phyloP scores from a whole-genome alignment of 1,284 basidiomycete genomes.

The Sparassis latifolia region DNA sequence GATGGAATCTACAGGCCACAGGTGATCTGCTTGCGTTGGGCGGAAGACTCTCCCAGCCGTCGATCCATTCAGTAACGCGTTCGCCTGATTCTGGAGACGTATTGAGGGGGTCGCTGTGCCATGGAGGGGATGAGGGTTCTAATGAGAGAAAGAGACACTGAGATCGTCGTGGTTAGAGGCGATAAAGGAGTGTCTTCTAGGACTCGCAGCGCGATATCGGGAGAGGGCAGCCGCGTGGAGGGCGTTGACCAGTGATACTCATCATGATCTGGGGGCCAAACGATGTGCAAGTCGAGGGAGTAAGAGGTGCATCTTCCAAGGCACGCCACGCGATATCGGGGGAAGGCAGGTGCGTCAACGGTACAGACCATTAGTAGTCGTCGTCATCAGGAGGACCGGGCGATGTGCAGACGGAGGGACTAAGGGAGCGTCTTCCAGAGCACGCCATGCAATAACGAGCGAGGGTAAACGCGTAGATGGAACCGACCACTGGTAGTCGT shows the following conservation, averaged over 20 bases:
- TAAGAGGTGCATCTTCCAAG: constrained; percentile 40
- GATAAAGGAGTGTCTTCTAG: constrained; percentile 33
- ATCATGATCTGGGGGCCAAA: constrained; percentile 20
- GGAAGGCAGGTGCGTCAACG: constrained; percentile 28
- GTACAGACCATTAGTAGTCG: constrained; percentile 20
- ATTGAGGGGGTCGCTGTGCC: too few relatives aligned
- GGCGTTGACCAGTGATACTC: too few relatives aligned
- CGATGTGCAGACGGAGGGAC: too few relatives aligned
- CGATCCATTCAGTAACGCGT: too few relatives aligned
- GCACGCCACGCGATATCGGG: constrained; percentile 39
- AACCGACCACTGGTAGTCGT: constrained; percentile 3
- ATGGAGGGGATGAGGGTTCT: too few relatives aligned
- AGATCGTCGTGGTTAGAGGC: constrained; percentile 34
- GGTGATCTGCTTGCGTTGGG: too few relatives aligned
- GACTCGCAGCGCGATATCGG: constrained; percentile 36
- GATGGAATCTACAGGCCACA: background rate
- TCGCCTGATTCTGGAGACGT: too few relatives aligned
- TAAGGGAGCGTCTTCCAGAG: too few relatives aligned
- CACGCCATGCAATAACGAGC: too few relatives aligned
- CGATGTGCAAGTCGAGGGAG: constrained; percentile 32
- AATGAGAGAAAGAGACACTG: constrained; percentile 30
- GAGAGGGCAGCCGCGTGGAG: constrained; percentile 21
- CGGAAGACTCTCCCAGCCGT: too few relatives aligned
- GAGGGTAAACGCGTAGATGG: too few relatives aligned
- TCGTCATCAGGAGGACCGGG: constrained; percentile 24